These are phyloP conservation scores for Ceriops zippeliana DNA, from an alignment of 345 rosid genomes.

Conservation along the genomic window DNA sequence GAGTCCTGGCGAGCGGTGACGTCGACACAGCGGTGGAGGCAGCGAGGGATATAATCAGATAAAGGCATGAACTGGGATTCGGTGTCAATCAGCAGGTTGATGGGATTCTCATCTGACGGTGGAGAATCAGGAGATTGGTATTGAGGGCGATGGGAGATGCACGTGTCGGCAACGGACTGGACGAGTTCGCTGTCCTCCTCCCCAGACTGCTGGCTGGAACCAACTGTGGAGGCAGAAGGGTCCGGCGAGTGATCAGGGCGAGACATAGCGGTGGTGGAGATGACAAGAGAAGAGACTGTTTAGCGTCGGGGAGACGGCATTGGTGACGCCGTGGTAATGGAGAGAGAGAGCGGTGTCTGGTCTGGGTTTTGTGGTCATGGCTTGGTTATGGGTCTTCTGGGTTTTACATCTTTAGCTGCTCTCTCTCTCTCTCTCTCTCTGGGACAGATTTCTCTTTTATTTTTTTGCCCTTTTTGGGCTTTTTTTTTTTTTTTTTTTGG, in stretches of 20 bases:
- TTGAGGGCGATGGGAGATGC: constrained; percentile 20
- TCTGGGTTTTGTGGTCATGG: constrained; percentile 20
- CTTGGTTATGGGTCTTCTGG: constrained; percentile 17
- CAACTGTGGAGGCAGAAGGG: constrained; percentile 11
- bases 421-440: not conserved
- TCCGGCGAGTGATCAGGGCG: constrained; percentile 7
- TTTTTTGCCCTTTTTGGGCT: no score
- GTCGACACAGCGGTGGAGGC: constrained; percentile 38
- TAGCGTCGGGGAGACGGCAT: constrained; percentile 18
- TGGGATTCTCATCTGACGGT: constrained; percentile 21
- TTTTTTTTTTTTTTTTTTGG: not conserved
- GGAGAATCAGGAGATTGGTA: constrained; percentile 1
- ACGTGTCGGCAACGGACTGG: constrained; percentile 19
- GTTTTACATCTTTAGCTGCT: constrained; percentile 12
- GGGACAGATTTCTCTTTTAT: no score
- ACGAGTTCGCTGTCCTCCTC: constrained; percentile 28
- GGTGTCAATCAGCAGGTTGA: constrained; percentile 29
- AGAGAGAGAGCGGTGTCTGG: not conserved
- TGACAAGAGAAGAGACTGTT: not conserved
- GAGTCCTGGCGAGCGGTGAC: constrained; percentile 58
- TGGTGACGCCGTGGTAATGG: constrained; percentile 8
- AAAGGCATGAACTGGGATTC: constrained; percentile 37
- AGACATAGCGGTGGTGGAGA: not conserved
- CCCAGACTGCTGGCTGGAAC: constrained; percentile 18
- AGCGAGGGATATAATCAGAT: constrained; percentile 39